phyloP scores from a whole-genome alignment of 805 yeast genomes.

The Vanderwaltozyma tropicalis region DNA sequence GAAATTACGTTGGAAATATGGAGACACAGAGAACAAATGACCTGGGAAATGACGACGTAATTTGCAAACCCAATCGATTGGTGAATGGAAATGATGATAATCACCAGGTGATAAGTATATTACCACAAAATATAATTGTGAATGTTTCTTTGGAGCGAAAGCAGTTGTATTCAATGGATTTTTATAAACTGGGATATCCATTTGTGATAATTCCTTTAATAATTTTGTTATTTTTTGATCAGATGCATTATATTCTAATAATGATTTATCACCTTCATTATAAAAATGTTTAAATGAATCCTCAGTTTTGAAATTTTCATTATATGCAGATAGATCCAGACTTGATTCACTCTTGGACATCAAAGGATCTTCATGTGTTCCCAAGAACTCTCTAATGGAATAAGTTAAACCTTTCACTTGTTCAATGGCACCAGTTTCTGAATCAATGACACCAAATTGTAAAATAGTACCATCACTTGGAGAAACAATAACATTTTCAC shows the following conservation, averaged over 20 bases:
- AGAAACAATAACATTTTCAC: conserved; percentile 53
- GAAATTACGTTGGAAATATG: conserved; percentile 83
- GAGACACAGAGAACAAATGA: conserved; percentile 90
- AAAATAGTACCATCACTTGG: conserved; percentile 92
- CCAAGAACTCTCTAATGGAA: conserved; percentile 77
- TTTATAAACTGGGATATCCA: not conserved
- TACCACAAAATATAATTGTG: conserved; percentile 73
- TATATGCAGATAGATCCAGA: conserved; percentile 14
- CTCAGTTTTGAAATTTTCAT: not conserved
- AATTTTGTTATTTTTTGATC: conserved; percentile 30
- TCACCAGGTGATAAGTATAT: conserved; percentile 97
- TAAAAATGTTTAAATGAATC: conserved; percentile 33
- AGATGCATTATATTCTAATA: conserved; percentile 26
- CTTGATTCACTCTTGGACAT: conserved; percentile 16
- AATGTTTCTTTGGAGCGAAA: conserved; percentile 26
- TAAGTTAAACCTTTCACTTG: conserved; percentile 96
- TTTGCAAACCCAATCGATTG: conserved; percentile 91
- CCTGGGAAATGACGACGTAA: conserved; percentile 93
- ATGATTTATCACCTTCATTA: conserved; percentile 63
- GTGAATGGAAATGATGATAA: conserved; percentile 94
- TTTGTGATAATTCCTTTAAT: conserved; percentile 25
- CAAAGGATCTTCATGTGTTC: conserved; percentile 35
- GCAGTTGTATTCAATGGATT: not conserved
- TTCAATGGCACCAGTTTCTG: conserved; percentile 75
- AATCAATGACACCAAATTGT: conserved; percentile 63